Conservation (phyloP, 257 asterid species). For the Gardenia jasminoides region DNA sequence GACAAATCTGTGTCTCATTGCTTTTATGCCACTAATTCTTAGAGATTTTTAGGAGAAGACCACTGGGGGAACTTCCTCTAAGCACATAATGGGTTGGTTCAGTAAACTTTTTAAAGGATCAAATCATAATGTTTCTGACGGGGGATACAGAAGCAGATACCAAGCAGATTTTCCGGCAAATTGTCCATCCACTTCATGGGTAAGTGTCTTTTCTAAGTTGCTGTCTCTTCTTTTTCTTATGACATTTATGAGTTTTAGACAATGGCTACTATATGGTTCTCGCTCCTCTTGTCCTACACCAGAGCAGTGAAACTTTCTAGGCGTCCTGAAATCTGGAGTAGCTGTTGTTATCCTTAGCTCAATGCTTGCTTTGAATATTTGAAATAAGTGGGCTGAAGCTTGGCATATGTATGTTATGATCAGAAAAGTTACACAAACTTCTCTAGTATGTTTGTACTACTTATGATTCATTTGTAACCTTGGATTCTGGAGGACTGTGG, state of each 20-base stretch:
- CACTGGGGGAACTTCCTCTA: neutral
- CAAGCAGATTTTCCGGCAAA: constrained; percentile 45
- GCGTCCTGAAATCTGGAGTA: neutral
- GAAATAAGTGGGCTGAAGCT: neutral
- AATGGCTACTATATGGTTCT: neutral
- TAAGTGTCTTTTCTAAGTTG: constrained; percentile 21
- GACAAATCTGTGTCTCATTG: neutral
- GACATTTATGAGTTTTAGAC: neutral
- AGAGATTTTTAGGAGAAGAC: constrained; percentile 28
- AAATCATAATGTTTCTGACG: constrained; percentile 60
- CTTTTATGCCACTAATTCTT: neutral
- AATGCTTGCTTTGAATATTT: neutral
- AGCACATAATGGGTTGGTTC: constrained; percentile 71
- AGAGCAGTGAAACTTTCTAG: neutral
- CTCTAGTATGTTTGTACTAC: neutral
- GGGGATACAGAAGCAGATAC: constrained; percentile 55
- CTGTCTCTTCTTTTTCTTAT: neutral
- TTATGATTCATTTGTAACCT: neutral
- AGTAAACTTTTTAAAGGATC: constrained; percentile 72
- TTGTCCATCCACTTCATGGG: constrained; percentile 66
- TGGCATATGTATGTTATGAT: neutral
- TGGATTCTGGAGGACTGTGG: neutral
- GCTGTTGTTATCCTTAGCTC: neutral
- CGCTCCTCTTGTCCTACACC: neutral
- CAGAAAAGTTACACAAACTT: neutral